phyloP scores from a whole-genome alignment of 2,329 filamentous ascomycete genomes.

The Fusarium cyanostomum region DNA sequence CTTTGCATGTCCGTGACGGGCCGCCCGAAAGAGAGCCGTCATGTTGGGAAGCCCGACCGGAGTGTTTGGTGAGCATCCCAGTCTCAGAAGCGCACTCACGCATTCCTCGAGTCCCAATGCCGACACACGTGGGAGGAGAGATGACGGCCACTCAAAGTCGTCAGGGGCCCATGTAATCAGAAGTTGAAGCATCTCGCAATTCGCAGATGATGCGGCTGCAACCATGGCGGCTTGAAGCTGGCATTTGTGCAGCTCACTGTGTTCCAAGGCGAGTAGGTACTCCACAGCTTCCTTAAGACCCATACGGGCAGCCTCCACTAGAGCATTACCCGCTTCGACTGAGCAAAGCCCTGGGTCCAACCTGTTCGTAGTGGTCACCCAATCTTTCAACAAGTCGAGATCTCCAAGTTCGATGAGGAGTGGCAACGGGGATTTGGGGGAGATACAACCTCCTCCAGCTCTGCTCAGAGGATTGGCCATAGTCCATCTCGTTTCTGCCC shows the following conservation, averaged over 20 bases:
- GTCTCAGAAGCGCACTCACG: neutral
- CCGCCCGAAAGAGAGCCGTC: neutral
- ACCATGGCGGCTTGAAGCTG: neutral
- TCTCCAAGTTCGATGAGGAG: neutral
- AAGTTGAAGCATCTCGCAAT: neutral
- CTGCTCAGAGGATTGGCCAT: neutral
- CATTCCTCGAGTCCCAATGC: neutral
- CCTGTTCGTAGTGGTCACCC: too few relatives aligned
- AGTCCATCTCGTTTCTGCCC: neutral
- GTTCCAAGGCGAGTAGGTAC: neutral
- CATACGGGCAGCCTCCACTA: neutral
- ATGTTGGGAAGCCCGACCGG: neutral
- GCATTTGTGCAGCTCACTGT: neutral
- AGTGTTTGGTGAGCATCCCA: neutral
- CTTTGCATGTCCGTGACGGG: neutral
- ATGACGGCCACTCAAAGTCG: neutral
- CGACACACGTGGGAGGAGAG: neutral
- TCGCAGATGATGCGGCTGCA: neutral
- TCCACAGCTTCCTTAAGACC: neutral
- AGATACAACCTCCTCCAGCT: too few relatives aligned
- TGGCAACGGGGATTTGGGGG: neutral
- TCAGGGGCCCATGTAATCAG: neutral
- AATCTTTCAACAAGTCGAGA: neutral
- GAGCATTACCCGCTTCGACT: neutral
- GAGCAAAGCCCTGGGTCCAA: too few relatives aligned